Evolutionary conservation across 169 alveolate species (phyloP), one percentile per base, ranked within the genome.

Genomic region (Cryptosporidium tyzzeri): DNA sequence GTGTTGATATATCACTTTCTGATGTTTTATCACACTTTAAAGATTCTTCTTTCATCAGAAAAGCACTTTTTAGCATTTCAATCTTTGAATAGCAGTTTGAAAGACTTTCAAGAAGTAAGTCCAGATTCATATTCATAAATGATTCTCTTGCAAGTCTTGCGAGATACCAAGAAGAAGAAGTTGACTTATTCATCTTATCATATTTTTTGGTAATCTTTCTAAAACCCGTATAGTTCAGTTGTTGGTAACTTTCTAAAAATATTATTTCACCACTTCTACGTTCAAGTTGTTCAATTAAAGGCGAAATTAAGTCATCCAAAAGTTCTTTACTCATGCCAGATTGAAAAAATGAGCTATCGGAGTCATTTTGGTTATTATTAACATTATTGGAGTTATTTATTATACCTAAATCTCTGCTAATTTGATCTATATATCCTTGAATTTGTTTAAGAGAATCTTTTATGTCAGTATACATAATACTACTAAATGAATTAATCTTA

Each of bases 161-260:
- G 48, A 93, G 50, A 33, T 80, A 92, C 69, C 91, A 92, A 4
- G 94, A 86, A n/a, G 92, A 89, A 35, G 94, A 89, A 6, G 86
- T 48, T 69, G 93, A 85, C 12, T 91, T 70, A 84, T 92, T 92
- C 68, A 91, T 93, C 45, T 94, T 94, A 69, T 94, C 95, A 62
- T 91, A 94, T 39, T 94, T 94, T 73, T 92, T 94, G 12, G 96
- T 92, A 31, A 94, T 94, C 70, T 94, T 94, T n/a, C 93, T 75
- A 61, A 94, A 94, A 1, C 94, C 96, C 0, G 92, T 94, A 70
- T 91, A 94, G 37, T 94, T 94, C 10, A 92, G 45, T 26, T 92
- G 85, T 31, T 70, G 91, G 61, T 86, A 94, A 14, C 92, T 89
- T 31, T 93, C 94, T 10, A 94, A 35, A 58, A 94, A 92, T 23